These are phyloP conservation scores for Litchi chinensis DNA, from an alignment of 345 rosid species.

Conservation along the genomic window DNA sequence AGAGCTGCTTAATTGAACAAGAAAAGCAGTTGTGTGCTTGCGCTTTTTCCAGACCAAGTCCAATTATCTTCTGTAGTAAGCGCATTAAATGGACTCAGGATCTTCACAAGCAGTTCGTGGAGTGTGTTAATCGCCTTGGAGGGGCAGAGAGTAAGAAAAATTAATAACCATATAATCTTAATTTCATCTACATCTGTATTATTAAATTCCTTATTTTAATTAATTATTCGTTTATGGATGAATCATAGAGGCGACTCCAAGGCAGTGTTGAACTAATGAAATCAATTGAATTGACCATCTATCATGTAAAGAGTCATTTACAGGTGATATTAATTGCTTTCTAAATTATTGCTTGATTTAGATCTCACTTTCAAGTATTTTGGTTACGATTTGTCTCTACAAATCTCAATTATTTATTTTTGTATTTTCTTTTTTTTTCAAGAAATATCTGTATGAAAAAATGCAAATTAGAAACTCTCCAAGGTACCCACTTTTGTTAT, in stretches of 20 bases:
- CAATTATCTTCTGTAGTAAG: neutral
- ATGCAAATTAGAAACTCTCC: neutral
- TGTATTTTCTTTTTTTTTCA: neutral
- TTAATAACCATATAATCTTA: neutral
- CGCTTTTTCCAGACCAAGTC: neutral
- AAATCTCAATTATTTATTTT: too few relatives aligned
- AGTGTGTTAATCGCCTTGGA: slow-evolving; percentile 25
- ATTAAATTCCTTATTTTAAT: too few relatives aligned
- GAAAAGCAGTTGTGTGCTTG: neutral
- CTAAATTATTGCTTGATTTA: too few relatives aligned
- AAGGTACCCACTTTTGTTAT: neutral
- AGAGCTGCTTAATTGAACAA: too few relatives aligned
- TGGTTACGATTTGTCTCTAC: neutral
- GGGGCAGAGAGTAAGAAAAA: slow-evolving; percentile 21
- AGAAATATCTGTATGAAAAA: slow-evolving; percentile 23
- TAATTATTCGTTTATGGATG: neutral
- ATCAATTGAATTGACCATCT: slow-evolving; percentile 18
- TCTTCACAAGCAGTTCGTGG: slow-evolving; percentile 15
- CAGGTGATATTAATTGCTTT: slow-evolving; percentile 14
- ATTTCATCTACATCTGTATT: neutral
- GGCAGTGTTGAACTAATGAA: slow-evolving; percentile 25
- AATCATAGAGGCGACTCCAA: slow-evolving; percentile 27
- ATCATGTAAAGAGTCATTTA: slow-evolving; percentile 29
- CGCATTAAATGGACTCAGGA: slow-evolving; percentile 18
- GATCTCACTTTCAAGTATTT: neutral